Base-by-base conservation (phyloP, 2,329 filamentous ascomycete species). In the Pseudogymnoascus sp. region DNA sequence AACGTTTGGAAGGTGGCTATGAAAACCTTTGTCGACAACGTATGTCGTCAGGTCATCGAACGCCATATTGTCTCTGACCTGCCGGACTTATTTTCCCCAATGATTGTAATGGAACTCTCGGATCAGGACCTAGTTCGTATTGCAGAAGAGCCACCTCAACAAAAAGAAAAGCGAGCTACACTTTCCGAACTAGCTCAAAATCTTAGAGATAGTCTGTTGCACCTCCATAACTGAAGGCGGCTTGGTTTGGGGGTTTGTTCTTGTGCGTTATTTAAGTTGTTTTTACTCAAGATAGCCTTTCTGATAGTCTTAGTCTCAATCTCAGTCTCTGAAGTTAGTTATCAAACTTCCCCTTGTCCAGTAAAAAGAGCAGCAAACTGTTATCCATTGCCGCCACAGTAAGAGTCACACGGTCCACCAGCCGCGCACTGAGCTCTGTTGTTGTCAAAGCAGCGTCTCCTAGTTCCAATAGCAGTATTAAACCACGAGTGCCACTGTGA, bases 1-100 rank as follows among this genome's bases (percentile, higher is more conserved):
- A 41, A 41, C 15, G 38, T 41, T 15, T n/a, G 38, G 15, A 42
- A 70, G 70, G 70, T 71, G 12, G 63, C 64, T 4, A 51, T 68
- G 15, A 70, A 71, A 44, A 68, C 64, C 0, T 72, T 71, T 27
- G 63, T 71, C 8, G 68, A 70, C 48, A 71, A 71, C 61, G 64
- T 71, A 3, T 71, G 68, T 10, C 65, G 63, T 2, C 69, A 71
- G 33, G 66, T 68, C 1, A 63, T 71, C 25, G 69, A 72, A 38
- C 65, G 70, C 9, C 69, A 71, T 39, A 66, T 71, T 44, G 41
- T 44, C 17, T 44, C 21, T 44, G 41, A 25, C 17, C 61, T 71
- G 1, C 58, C 66, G 4, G 48, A 63, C 0, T 64, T 71, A 6
- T 68, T 71, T 60, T 63, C 58, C 1, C 68, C 67, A 1, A 58